Base-by-base conservation (phyloP, 1,284 basidiomycete species). In the Anthracocystis panici-leucophaei region DNA sequence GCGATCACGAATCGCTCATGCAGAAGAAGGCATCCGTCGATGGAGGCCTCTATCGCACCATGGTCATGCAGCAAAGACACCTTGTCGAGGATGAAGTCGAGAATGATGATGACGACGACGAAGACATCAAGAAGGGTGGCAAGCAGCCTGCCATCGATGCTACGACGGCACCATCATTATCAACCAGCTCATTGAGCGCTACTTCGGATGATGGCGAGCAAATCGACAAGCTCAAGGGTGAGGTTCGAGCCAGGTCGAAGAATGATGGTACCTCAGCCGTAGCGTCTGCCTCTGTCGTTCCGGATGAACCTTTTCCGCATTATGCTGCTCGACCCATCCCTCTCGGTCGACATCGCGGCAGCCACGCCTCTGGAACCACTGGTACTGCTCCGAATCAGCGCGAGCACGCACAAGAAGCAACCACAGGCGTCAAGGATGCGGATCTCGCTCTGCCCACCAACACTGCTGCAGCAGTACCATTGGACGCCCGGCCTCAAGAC, bases 31-130 rank as follows among this genome's bases (percentile, higher is more conserved):
- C 29, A 7, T 18, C 46, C 14, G 25, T 20, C 14, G 52, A 65
- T 4, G 55, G 58, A 12, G 71, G 75, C 25, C 45, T 72, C 18
- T 84, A 84, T 54, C 68, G 77, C 23, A 65, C 59, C 44, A 83
- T 83, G 82, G 82, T 84, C 6, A 66, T 76, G 64, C 80, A 80
- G 46, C 82, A 84, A 31, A 64, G 65, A 45, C 51, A 75, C 23
- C 60, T 75, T 11, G 66, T 64, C 41, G 72, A 69, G 31, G 59
- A 70, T 42, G 67, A 73, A 50, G 53, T 35, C 23, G 65, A 75
- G 38, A 44, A 46, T 10, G 35, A 53, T 9, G 57, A 61, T 6
- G 40, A 59, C 11, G 59, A 60, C 18, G 51, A 55, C 8, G n/a
- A 27, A 5, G 55, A 52, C 7, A 14, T 21, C 27, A 21, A 60